These are phyloP conservation scores for Cynara cardunculus DNA, from an alignment of 129 eudicot genomes.

Conservation along the genomic window DNA sequence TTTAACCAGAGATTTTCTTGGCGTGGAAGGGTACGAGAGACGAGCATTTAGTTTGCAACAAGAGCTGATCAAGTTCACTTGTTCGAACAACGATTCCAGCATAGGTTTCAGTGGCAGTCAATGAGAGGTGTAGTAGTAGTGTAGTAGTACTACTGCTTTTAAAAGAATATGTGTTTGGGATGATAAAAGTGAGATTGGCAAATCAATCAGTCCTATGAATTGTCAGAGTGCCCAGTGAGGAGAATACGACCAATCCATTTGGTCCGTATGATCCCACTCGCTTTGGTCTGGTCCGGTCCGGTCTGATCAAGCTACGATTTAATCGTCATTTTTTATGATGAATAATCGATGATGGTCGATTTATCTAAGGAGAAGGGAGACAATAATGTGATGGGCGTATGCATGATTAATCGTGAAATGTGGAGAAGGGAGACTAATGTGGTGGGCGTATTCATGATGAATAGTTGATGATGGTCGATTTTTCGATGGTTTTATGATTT, in stretches of 20 bases:
- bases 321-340: neutral
- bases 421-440: too few species aligned
- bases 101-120: constrained; percentile 21
- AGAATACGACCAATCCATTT: constrained; percentile 3
- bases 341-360: neutral
- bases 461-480: neutral
- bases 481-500: neutral
- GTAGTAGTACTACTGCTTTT: neutral
- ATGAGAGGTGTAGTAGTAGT: constrained; percentile 8
- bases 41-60: constrained; percentile 38
- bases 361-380: neutral
- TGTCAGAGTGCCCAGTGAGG: neutral
- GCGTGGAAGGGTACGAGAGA: constrained; percentile 53
- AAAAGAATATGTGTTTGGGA: neutral
- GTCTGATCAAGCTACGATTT: neutral
- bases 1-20: constrained; percentile 85
- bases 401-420: neutral
- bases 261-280: neutral
- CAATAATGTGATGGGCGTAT: constrained; percentile 19
- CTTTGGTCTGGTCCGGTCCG: neutral
- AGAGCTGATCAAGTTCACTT: constrained; percentile 48
- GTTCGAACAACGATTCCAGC: constrained; percentile 32
- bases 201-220: neutral
- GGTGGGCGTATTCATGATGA: neutral
- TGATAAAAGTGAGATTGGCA: constrained; percentile 19